Base-by-base conservation (phyloP, 1,284 basidiomycete genomes). In the Sanghuangporus weigelae region DNA sequence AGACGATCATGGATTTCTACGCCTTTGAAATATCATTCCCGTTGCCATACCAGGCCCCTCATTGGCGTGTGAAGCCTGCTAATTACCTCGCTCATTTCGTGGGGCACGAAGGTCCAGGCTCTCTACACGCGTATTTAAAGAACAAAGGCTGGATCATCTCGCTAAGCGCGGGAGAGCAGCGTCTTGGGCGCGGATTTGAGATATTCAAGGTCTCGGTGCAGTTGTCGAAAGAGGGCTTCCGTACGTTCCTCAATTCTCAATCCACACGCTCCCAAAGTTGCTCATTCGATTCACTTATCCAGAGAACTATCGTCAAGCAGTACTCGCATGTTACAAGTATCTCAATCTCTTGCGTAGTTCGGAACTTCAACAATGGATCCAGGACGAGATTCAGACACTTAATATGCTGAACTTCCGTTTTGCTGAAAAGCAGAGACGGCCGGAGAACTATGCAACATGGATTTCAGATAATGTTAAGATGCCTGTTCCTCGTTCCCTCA, bases 91-190 rank as follows among this genome's bases (percentile, higher is more conserved):
- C 87, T 2, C 94, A 98, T 74, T 89, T 97, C 71, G 77, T 98
- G 56, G 97, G 97, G 0, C 96, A 99, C 74, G 98, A 99, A 77
- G 98, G 97, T 3, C 87, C 91, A 44, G 97, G 97, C 1, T 98
- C 95, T 0, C 78, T 99, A 49, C 84, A 96, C 68, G 94, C 94
- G 1, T 94, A 95, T 74, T 81, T 99, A 66, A 99, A 98, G 79
- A 81, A 84, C 68, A 90, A 92, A 72, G 95, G 96, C 4, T 98
- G 96, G 96, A 86, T 91, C 57, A 95, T 92, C 63, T 81, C 81
- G 23, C 79, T 99, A 54, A 87, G 84, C 63, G 83, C 89, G 48
- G 94, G 93, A 3, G 81, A 85, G 2, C 89, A 91, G 64, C 81
- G 85, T 61, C 82, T 90, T 19, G 95, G 85, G 3, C 80, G 89